A percentile compares a stretch with the other conserved stretches of the same genome.
These are phyloP conservation scores for Trametes elegans DNA, from an alignment of 768 basidiomycete species.

Conservation along the genomic window DNA sequence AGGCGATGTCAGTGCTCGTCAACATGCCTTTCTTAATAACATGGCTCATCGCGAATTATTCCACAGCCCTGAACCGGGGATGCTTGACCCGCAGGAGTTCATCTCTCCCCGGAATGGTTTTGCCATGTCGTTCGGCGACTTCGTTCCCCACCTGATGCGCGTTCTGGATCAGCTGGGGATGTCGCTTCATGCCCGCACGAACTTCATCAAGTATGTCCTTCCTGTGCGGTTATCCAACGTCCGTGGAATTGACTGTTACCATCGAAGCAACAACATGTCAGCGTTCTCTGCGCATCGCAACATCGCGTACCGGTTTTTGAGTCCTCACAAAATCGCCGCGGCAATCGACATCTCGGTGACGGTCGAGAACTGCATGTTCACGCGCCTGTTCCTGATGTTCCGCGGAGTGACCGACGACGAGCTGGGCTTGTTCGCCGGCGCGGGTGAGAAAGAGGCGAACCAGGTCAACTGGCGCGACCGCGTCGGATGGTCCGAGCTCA, in stretches of 20 bases:
- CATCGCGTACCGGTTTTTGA: conserved; percentile 87
- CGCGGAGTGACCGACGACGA: conserved; percentile 83
- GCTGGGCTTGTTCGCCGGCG: conserved; percentile 65
- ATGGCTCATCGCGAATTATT: conserved; percentile 1
- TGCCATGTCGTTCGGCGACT: conserved; percentile 80
- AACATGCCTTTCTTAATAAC: background rate
- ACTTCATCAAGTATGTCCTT: conserved; percentile 68
- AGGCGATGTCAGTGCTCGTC: conserved; percentile 74
- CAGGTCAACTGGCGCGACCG: conserved; percentile 76
- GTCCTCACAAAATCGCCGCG: conserved; percentile 73
- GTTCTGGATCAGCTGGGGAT: conserved; percentile 86
- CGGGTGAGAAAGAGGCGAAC: conserved; percentile 87
- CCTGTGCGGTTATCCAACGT: too few species aligned
- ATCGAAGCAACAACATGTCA: conserved; percentile 79
- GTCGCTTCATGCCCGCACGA: conserved; percentile 78
- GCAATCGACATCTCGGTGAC: conserved; percentile 90
- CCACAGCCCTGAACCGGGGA: conserved; percentile 70
- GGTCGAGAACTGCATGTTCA: conserved; percentile 76
- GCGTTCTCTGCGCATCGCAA: conserved; percentile 77
- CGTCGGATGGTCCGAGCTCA: conserved; percentile 79
- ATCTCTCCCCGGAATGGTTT: conserved; percentile 81
- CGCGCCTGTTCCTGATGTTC: conserved; percentile 83
- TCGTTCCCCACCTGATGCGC: conserved; percentile 74
- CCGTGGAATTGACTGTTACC: too few species aligned
- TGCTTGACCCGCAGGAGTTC: conserved; percentile 77